Evolutionary conservation across 225 moss, liverwort and hornwort species (phyloP).

Genomic region (Neckera pumila): DNA sequence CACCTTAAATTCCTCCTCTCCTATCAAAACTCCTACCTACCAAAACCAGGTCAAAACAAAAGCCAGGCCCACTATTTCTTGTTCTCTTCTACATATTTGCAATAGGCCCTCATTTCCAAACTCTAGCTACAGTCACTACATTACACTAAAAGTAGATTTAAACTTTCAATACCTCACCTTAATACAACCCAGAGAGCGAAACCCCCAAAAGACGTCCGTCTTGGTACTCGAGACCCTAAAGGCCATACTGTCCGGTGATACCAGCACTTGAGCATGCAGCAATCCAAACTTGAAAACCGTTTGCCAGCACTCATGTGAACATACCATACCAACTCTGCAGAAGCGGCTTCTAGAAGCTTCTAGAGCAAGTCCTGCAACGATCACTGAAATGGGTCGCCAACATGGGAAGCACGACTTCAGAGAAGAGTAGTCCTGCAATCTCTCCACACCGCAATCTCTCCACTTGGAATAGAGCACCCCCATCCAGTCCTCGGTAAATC

Average conservation of each 20-base stretch:
- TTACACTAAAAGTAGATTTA: neutral
- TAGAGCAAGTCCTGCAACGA: neutral
- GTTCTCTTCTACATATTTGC: neutral
- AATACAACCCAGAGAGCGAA: constrained; percentile 2
- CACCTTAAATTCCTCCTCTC: neutral
- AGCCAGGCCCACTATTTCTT: neutral
- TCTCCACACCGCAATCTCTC: neutral
- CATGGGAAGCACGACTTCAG: neutral
- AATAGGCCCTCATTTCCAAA: neutral
- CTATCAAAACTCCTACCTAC: neutral
- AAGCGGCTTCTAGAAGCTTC: neutral
- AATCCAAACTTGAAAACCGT: neutral
- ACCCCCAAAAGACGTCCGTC: neutral
- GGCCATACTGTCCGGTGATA: neutral
- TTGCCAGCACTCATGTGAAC: neutral
- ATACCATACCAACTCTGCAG: neutral
- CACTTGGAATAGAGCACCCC: neutral
- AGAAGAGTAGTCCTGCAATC: neutral
- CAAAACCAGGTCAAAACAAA: neutral
- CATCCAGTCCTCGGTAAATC: neutral
- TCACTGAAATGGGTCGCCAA: neutral
- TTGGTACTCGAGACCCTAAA: neutral
- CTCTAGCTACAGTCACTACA: neutral
- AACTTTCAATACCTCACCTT: neutral
- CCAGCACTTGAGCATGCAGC: neutral